Conservation (phyloP, 164 flowering plant species). For the Nymphaea colorata region DNA sequence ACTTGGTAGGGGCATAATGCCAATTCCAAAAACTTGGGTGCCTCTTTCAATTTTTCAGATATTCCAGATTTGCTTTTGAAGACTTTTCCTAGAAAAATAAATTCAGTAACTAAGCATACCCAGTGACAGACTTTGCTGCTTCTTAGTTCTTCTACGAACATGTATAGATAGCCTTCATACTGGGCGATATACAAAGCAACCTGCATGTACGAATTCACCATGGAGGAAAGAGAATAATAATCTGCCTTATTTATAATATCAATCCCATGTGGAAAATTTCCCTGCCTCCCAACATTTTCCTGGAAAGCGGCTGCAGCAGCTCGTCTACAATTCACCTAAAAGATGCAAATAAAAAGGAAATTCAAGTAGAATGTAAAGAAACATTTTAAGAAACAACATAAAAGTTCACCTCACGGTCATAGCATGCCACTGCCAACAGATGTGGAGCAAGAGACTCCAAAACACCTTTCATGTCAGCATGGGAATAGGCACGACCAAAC, state of each 20-base stretch:
- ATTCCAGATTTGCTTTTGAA: too few relatives aligned
- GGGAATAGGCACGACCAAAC: conserved; percentile 91
- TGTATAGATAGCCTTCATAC: conserved; percentile 67
- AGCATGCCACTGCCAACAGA: conserved; percentile 81
- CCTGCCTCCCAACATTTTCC: conserved; percentile 99
- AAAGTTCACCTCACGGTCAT: conserved; percentile 85
- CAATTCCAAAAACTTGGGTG: too few relatives aligned
- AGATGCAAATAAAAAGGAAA: conserved; percentile 3
- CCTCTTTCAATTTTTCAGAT: too few relatives aligned
- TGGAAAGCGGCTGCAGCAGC: conserved; percentile 99
- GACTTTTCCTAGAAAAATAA: background rate
- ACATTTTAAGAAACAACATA: background rate
- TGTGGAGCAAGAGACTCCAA: conserved; percentile 85
- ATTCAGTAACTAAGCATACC: conserved; percentile 35
- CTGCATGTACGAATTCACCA: conserved; percentile 69
- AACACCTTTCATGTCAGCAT: conserved; percentile 66
- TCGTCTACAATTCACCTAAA: conserved; percentile 93
- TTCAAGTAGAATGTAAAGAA: background rate
- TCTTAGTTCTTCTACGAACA: conserved; percentile 74
- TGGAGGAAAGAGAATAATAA: conserved; percentile 91
- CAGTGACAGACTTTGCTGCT: conserved; percentile 79
- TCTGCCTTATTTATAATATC: conserved; percentile 92
- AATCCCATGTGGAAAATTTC: conserved; percentile 88
- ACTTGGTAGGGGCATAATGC: too few relatives aligned
- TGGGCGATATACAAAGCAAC: conserved; percentile 81